Conservation (phyloP, 768 basidiomycete species). For the Lepiota venenata region DNA sequence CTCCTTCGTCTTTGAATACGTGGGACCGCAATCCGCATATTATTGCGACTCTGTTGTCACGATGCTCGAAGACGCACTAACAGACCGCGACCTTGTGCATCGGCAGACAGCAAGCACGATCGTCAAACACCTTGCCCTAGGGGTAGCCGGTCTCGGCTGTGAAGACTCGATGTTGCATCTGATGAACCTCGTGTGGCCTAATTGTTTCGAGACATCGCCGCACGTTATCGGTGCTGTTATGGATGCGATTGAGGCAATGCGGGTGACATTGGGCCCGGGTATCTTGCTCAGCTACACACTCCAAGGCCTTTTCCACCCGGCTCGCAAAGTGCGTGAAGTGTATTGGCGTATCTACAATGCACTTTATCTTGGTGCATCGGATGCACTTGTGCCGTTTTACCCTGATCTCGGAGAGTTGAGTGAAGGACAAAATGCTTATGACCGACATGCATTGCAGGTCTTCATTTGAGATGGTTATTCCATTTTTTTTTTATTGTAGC, state of each 20-base stretch:
- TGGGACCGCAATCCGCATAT: constrained; percentile 94
- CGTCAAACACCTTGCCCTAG: constrained; percentile 96
- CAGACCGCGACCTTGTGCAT: constrained; percentile 97
- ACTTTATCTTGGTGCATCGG: constrained; percentile 85
- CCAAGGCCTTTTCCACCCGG: constrained; percentile 96
- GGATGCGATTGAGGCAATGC: constrained; percentile 98
- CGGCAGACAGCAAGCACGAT: constrained; percentile 98
- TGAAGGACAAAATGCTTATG: constrained; percentile 88
- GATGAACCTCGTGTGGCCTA: constrained; percentile 99
- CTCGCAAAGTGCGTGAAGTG: constrained; percentile 94
- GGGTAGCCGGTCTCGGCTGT: constrained; percentile 94
- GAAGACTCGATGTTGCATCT: constrained; percentile 98
- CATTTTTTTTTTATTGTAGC: too few species aligned
- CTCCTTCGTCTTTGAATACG: constrained; percentile 99
- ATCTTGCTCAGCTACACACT: constrained; percentile 88
- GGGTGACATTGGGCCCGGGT: constrained; percentile 92
- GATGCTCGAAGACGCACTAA: constrained; percentile 97
- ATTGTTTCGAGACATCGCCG: constrained; percentile 97
- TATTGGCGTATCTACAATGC: constrained; percentile 98
- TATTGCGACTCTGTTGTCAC: constrained; percentile 97
- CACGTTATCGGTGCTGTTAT: constrained; percentile 98
- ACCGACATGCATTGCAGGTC: constrained; percentile 79
- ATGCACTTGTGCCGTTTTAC: constrained; percentile 94
- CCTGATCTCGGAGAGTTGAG: constrained; percentile 88
- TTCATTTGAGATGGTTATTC: constrained; percentile 57